Evolutionary conservation across 2,329 filamentous ascomycete species (phyloP), one percentile per base, ranked within the genome.

Genomic region (Fusarium zealandicum): DNA sequence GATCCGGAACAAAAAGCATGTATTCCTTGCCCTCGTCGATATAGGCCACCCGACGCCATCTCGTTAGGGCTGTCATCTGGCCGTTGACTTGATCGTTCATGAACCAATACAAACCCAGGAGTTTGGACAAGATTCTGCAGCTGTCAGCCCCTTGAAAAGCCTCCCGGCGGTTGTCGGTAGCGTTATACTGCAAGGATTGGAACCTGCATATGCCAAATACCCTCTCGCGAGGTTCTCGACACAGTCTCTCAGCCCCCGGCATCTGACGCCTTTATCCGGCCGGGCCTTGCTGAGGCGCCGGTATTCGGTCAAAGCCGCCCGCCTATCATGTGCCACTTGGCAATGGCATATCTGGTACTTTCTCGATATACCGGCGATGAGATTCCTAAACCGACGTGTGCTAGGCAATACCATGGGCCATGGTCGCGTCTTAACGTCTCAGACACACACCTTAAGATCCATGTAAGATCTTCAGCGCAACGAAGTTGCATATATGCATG

Each of bases 81-180:
- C 44, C 44, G 45, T 32, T 41, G 53, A 46, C 12, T 43, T 42
- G 40, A 45, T 37, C 46, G 18, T 22, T 27, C 25, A 27, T 20
- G 33, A 43, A 43, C 45, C 50, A 57, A 54, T 44, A 47, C n/a
- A 14, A 48, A 33, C 36, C 45, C 37, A 48, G 20, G 17, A 33
- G n/a, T 41, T 35, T 10, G 36, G 30, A 36, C 45, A 41, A 46
- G 25, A 42, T 36, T 38, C 30, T 39, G 27, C 14, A 25, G 32
- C 39, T 50, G 41, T 36, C 12, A 30, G 17, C n/a, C 37, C 18
- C 17, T 49, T 20, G 43, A 36, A 32, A 52, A 17, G 14, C 18
- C 14, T 32, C 28, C 20, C 41, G 16, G 36, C 20, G 31, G 13
- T 20, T 35, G 8, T 30, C 13, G 22, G 33, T 47, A 30, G 52